Evolutionary conservation across 2,329 filamentous ascomycete species (phyloP), one percentile per base, ranked within the genome.

Genomic region (Teratosphaeria pseudoeucalypti): DNA sequence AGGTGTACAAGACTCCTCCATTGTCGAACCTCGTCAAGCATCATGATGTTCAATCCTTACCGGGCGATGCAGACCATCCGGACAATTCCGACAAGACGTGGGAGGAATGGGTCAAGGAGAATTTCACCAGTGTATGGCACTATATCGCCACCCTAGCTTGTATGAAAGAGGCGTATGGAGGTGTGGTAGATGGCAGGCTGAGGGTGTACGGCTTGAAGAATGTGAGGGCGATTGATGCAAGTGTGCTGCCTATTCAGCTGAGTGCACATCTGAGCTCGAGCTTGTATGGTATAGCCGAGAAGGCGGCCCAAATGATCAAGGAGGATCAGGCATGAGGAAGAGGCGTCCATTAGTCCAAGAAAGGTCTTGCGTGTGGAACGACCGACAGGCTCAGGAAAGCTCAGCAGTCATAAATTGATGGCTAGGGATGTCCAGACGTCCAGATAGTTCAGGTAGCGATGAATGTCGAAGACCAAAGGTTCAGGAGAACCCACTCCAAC

Each of bases 31-130:
- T 72, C 54, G 59, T 65, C 0, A 63, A 68, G 0, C 75, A 73
- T 4, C 72, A 76, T 0, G 65, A 72, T 54, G 63, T 71, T 60
- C 56, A 67, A 0, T 72, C 75, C 57, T 56, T 29, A 34, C 75
- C 57, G 19, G 43, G 43, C 32, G 39, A 61, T 10, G 27, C 60
- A 0, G 57, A 64, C 4, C 55, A 61, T 1, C 37, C 23, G 14
- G 54, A 62, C 19, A 65, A 63, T 10, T 43, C 34, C 16, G 60
- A 64, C 32, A 59, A 55, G 2, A 62, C 62, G 5, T 72, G 63
- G 65, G 66, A 65, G 54, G 52, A 57, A n/a, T 69, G 63, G 62
- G 62, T 68, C 55, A 67, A 65, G 57, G 27, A 57, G 19, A 49
- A 23, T 49, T 49, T 49, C 43, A 49, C 43, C 19, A 49, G 43